These are phyloP conservation scores for Lactarius hengduanensis DNA, from an alignment of 768 basidiomycete species.

Conservation along the genomic window DNA sequence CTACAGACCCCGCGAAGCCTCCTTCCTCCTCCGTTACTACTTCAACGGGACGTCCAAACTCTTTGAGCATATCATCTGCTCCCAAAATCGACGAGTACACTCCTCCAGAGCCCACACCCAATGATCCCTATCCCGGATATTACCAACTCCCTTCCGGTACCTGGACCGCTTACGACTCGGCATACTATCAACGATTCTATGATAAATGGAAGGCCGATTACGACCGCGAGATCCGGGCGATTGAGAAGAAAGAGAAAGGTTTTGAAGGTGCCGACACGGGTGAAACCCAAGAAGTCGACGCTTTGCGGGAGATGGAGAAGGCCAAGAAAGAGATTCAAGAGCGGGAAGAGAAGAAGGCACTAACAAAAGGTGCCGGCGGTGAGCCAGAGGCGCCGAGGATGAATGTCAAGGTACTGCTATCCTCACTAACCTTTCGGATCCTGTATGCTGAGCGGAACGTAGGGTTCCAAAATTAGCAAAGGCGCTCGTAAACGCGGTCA, in stretches of 20 bases:
- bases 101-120: constrained; percentile 69
- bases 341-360: constrained; percentile 70
- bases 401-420: constrained; percentile 69
- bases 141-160: constrained; percentile 78
- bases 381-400: constrained; percentile 64
- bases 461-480: constrained; percentile 71
- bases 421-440: background rate
- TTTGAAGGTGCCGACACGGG: constrained; percentile 64
- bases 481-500: constrained; percentile 76
- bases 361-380: constrained; percentile 63
- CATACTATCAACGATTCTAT: constrained; percentile 65
- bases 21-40: constrained; percentile 29
- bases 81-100: constrained; percentile 65
- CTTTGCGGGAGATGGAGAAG: constrained; percentile 71
- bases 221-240: constrained; percentile 64
- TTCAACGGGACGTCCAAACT: constrained; percentile 12
- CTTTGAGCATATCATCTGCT: constrained; percentile 55
- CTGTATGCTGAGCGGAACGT: constrained; percentile 4
- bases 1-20: constrained; percentile 25
- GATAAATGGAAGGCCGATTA: constrained; percentile 75
- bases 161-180: constrained; percentile 73
- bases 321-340: constrained; percentile 74
- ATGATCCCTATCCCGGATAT: constrained; percentile 83
- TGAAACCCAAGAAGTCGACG: constrained; percentile 60
- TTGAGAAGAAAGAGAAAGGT: constrained; percentile 67